Evolutionary conservation across 2,329 filamentous ascomycete species (phyloP).

Genomic region (Xylariaceae sp.): DNA sequence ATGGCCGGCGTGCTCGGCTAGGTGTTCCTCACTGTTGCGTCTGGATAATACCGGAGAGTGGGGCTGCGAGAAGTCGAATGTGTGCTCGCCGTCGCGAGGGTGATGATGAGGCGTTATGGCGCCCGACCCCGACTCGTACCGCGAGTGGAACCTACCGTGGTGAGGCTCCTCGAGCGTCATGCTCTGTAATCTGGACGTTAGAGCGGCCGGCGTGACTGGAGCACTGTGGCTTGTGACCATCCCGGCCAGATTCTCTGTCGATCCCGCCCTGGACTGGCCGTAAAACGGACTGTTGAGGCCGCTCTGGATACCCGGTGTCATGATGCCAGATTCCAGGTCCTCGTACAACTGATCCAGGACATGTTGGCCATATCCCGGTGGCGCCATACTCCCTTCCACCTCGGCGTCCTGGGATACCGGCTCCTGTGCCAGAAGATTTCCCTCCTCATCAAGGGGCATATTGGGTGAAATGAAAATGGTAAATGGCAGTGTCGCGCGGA

Average conservation of each 20-base stretch:
- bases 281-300: slow-evolving; percentile 78
- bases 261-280: slow-evolving; percentile 66
- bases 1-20: slow-evolving; percentile 43
- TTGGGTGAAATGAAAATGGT: slow-evolving; percentile 95
- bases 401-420: slow-evolving; percentile 41
- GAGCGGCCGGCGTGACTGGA: slow-evolving; percentile 45
- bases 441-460: slow-evolving; percentile 80
- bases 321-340: slow-evolving; percentile 77
- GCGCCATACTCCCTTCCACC: slow-evolving; percentile 54
- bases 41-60: slow-evolving; percentile 46
- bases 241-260: slow-evolving; percentile 70
- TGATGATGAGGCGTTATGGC: slow-evolving; percentile 37
- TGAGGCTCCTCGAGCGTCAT: slow-evolving; percentile 50
- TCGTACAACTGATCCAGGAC: slow-evolving; percentile 86
- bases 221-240: slow-evolving; percentile 44
- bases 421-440: slow-evolving; percentile 65
- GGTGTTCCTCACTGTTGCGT: slow-evolving; percentile 46
- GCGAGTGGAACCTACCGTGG: slow-evolving; percentile 40
- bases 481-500: slow-evolving; percentile 83
- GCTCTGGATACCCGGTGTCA: slow-evolving; percentile 57
- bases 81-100: slow-evolving; percentile 31
- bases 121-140: slow-evolving; percentile 39
- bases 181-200: slow-evolving; percentile 64
- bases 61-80: slow-evolving; percentile 36
- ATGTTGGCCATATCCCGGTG: slow-evolving; percentile 90